Conservation (phyloP, 169 alveolate species). For the Cryptosporidium baileyi region DNA sequence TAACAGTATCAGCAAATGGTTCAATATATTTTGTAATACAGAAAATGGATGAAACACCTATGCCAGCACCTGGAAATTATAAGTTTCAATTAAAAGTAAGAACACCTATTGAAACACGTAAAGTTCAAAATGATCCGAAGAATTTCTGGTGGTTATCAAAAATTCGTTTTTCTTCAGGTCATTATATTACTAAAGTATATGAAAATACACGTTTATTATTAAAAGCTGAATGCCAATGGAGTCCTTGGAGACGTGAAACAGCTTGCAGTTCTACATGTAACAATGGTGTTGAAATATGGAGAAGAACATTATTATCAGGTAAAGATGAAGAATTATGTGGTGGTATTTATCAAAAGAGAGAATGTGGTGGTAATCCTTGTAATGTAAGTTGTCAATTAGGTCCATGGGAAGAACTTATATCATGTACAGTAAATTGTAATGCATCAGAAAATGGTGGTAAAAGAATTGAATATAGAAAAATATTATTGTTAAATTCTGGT, state of each 20-base stretch:
- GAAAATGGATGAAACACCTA: not conserved
- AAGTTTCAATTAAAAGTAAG: slow-evolving; percentile 34
- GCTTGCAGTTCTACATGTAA: slow-evolving; percentile 65
- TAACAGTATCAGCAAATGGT: slow-evolving; percentile 54
- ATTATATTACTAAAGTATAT: slow-evolving; percentile 48
- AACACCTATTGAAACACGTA: slow-evolving; percentile 51
- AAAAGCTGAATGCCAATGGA: slow-evolving; percentile 63
- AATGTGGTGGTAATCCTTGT: slow-evolving; percentile 52
- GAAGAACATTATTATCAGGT: slow-evolving; percentile 61
- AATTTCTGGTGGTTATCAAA: slow-evolving; percentile 67
- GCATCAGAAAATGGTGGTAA: slow-evolving; percentile 49
- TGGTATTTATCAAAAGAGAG: slow-evolving; percentile 64
- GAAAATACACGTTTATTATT: slow-evolving; percentile 46
- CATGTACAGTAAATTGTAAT: slow-evolving; percentile 41
- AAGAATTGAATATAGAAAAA: slow-evolving; percentile 48
- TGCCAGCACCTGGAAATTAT: slow-evolving; percentile 39
- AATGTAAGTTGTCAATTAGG: slow-evolving; percentile 66
- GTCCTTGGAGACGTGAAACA: slow-evolving; percentile 71
- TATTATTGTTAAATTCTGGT: slow-evolving; percentile 39
- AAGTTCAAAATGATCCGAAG: slow-evolving; percentile 64
- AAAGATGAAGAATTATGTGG: slow-evolving; percentile 60
- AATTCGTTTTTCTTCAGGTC: slow-evolving; percentile 61
- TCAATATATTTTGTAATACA: slow-evolving; percentile 61
- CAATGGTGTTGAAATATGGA: slow-evolving; percentile 66
- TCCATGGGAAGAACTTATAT: slow-evolving; percentile 53